Evolutionary conservation across 192 early-diverging fungal species (phyloP), one percentile per base, ranked within the genome.

Genomic region (Phlyctochytrium bullatum): DNA sequence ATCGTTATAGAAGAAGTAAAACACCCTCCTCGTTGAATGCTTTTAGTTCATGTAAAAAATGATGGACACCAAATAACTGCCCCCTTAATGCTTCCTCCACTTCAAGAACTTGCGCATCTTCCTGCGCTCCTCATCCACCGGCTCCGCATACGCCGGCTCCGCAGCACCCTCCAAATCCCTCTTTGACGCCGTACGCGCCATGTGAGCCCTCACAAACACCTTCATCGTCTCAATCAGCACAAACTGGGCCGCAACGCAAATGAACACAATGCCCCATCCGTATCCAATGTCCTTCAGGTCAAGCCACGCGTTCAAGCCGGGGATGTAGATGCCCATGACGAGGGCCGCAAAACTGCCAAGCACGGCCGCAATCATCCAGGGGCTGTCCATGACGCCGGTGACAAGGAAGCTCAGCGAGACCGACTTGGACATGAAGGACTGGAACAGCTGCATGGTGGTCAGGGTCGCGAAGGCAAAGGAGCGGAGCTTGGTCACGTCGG

Each of bases 381-480:
- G 76, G 77, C 97, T 98, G 10, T 85, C 85, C 36, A 80, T 71
- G 16, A 98, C 59, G 32, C 90, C 91, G 0, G 81, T 91, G 16
- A 66, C 78, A 78, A 98, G 92, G 27, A 96, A 67, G 61, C 89
- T 91, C 27, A 81, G 66, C 6, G 79, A 74, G 52, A 94, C 76
- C 40, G 88, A 90, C 23, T 91, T 76, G 6, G 93, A 92, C 10
- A 93, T 73, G 73, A 98, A 98, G 1, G 85, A 82, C 71, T 98
- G 95, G 31, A 89, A 75, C 6, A 98, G 81, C 76, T 98, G 96
- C 72, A 98, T 79, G 2, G 87, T 83, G 3, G 92, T 96, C 61
- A 98, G 77, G 17, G 88, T 83, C 27, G 85, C 74, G 74, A 97
- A 98, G 17, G 94, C 84, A 57, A 92, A 73, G 3, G 79, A 83